phyloP scores from a whole-genome alignment of 805 yeast species.

The Jamesozyma gamospora region DNA sequence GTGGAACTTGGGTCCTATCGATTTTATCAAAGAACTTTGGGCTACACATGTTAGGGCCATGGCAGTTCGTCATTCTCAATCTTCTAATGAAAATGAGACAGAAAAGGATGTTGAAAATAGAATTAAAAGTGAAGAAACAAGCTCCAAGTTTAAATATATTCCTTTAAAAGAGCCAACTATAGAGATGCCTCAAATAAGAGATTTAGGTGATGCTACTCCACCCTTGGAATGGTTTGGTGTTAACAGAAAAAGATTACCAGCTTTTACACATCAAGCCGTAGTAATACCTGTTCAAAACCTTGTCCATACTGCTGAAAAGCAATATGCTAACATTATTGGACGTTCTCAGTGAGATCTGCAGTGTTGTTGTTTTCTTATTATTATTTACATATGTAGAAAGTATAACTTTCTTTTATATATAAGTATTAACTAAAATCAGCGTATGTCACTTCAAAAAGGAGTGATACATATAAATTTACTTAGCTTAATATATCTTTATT shows the following conservation, averaged over 20 bases:
- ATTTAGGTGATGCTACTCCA: slow-evolving; percentile 94
- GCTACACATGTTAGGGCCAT: slow-evolving; percentile 71
- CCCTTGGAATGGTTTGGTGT: slow-evolving; percentile 98
- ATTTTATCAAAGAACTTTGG: slow-evolving; percentile 88
- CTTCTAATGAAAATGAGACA: slow-evolving; percentile 12
- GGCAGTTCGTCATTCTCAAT: slow-evolving; percentile 44
- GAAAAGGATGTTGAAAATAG: slow-evolving; percentile 32
- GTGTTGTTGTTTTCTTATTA: too few species aligned
- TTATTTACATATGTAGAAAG: too few species aligned
- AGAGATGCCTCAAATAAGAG: slow-evolving; percentile 81
- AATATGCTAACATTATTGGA: slow-evolving; percentile 36
- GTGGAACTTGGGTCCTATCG: slow-evolving; percentile 91
- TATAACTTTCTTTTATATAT: too few species aligned
- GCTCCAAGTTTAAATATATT: slow-evolving; percentile 36
- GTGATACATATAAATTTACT: too few species aligned
- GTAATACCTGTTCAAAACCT: slow-evolving; percentile 65
- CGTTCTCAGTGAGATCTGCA: slow-evolving; percentile 20
- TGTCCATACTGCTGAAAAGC: slow-evolving; percentile 52
- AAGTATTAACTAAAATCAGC: too few species aligned
- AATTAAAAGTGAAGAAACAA: slow-evolving; percentile 34
- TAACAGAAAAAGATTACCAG: slow-evolving; percentile 78
- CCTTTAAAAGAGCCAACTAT: slow-evolving; percentile 71
- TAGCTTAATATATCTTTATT: slow-evolving; percentile 42
- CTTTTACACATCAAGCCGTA: slow-evolving; percentile 70
- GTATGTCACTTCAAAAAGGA: too few species aligned